Percentiles rank a stretch among this genome's conserved stretches.
Conservation (phyloP, 2,329 filamentous ascomycete species). For the Waltergamsia citrina region DNA sequence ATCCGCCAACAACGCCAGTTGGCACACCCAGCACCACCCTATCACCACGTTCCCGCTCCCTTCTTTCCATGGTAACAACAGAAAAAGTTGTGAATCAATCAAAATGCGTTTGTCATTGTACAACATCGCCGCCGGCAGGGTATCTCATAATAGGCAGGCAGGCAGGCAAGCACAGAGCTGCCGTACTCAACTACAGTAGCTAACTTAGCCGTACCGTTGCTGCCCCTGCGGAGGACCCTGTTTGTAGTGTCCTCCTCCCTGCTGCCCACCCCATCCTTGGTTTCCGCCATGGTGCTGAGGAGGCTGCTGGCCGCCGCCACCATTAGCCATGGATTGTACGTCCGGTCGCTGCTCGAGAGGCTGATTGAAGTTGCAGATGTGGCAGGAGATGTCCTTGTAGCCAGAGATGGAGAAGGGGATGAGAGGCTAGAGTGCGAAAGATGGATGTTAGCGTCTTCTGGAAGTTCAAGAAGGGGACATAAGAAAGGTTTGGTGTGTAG, state of each 20-base stretch:
- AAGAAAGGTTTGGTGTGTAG: neutral
- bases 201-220: conserved; percentile 1
- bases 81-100: too few species aligned
- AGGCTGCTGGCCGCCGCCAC: conserved; percentile 19
- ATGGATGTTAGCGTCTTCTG: neutral
- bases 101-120: too few species aligned
- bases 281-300: conserved; percentile 14
- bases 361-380: conserved; percentile 69
- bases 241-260: too few species aligned
- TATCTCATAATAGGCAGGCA: too few species aligned
- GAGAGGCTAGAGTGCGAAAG: conserved; percentile 40
- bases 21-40: too few species aligned
- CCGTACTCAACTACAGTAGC: too few species aligned
- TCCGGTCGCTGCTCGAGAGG: conserved; percentile 49
- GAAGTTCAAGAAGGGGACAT: neutral
- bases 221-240: conserved; percentile 1
- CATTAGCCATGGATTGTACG: conserved; percentile 40
- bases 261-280: neutral
- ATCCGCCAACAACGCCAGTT: too few species aligned
- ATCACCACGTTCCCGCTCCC: too few species aligned
- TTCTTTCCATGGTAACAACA: too few species aligned
- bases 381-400: conserved; percentile 62
- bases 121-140: too few species aligned
- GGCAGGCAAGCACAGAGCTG: too few species aligned
- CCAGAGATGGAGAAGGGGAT: conserved; percentile 61